Evolutionary conservation across 192 early-diverging fungal genomes (phyloP), one percentile per base, ranked within the genome.

Genomic region (Coemansia sp.): DNA sequence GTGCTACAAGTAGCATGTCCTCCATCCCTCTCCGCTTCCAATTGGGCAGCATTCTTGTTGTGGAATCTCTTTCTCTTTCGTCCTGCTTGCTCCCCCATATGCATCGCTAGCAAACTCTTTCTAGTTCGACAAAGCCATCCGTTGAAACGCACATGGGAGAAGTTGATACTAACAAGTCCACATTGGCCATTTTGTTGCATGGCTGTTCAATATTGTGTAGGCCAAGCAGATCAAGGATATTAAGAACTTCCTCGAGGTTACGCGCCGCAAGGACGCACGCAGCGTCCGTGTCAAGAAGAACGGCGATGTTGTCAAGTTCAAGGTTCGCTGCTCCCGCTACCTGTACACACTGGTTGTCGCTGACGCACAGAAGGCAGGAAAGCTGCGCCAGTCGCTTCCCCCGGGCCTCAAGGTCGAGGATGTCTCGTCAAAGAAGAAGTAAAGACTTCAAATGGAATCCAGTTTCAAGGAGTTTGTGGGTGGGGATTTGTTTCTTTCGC

Each of bases 171-270:
- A 53, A 43, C 29, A 43, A 35, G 9, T 50, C 36, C 20, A 32
- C 20, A 3, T 29, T 29, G 29, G 1, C 29, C 29, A 2, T 29
- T 38, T 20, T 58, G 9, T 15, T 19, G 43, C 32, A 29, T 33
- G 10, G 20, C 23, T n/a, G 5, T 14, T 63, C 2, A 19, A 52
- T 33, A 33, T 42, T 70, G 40, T 48, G 58, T 84, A 96, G 97
- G 91, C 97, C 83, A 96, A 96, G 89, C 92, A 97, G 86, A 87
- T 99, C 73, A 85, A 84, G 70, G 96, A 99, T 84, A 97, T 99
- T 82, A 99, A 97, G 89, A 87, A 95, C 76, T 99, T 99, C 87
- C 89, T 99, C 71, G 87, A 91, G 76, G 92, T 92, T 73, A 91
- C 96, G 68, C 86, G 90, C 76, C 92, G 95, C 86, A 97, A 95